phyloP scores from a whole-genome alignment of 345 rosid genomes.

The Nephelium lappaceum region DNA sequence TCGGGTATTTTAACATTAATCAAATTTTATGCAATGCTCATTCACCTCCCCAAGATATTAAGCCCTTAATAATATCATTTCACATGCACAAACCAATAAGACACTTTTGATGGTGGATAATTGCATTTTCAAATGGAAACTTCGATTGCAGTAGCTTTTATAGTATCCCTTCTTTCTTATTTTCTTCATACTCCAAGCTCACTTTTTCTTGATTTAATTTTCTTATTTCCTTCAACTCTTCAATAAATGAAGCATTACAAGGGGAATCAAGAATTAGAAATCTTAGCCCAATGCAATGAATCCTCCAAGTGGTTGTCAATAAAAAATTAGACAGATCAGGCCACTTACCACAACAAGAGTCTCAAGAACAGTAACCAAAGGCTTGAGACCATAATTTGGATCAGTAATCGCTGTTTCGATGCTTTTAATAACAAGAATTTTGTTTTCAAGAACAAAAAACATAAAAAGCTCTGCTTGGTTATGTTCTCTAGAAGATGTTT shows the following conservation, averaged over 20 bases:
- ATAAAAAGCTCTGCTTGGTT: too few relatives aligned
- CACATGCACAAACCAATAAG: neutral
- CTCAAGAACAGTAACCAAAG: neutral
- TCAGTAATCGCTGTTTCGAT: neutral
- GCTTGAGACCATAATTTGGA: neutral
- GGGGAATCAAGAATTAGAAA: too few relatives aligned
- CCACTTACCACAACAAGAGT: neutral
- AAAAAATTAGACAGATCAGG: neutral
- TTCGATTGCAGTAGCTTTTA: neutral
- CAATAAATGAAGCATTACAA: neutral
- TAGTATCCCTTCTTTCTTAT: neutral
- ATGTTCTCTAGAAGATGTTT: too few relatives aligned
- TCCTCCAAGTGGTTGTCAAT: neutral
- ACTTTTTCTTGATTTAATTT: neutral
- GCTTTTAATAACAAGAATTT: neutral
- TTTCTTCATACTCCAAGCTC: neutral
- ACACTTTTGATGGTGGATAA: neutral
- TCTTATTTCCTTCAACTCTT: neutral
- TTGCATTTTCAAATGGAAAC: neutral
- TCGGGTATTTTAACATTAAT: too few relatives aligned
- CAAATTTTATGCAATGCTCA: neutral
- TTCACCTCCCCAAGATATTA: neutral
- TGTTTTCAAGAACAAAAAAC: too few relatives aligned
- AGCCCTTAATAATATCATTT: neutral
- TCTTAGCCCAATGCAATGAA: neutral